Evolutionary conservation across 768 basidiomycete genomes (phyloP), one percentile per base, ranked within the genome.

Genomic region (Myochromella boudieri): DNA sequence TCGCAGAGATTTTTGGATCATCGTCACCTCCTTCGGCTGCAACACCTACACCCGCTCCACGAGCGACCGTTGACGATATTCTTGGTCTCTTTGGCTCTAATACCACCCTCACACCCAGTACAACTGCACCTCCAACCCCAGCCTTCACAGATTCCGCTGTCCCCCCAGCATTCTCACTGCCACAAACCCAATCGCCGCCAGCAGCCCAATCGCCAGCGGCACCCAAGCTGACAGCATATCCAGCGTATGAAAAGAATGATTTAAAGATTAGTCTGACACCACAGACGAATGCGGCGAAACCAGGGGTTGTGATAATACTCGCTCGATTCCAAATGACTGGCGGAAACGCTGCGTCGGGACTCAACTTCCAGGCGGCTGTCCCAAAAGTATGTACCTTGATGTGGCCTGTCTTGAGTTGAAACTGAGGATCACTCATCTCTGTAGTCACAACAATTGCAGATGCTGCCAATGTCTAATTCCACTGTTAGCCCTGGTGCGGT

Each of bases 361-460:
- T 99, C 37, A 93, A 85, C 60, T 97, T 99, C 74, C 97, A 98
- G 64, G 97, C 94, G 31, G 97, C 95, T 6, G 95, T 99, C 6
- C 95, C 95, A 3, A 95, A 92, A 79, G 94, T 92, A 50, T 21
- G 48, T 45, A 21, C 48, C 64, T 44, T 34, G 14, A 6, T 34
- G 33, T 34, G 28, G 6, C 14, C 33, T 34, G 6, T 12, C 6
- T 34, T 34, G 14, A 17, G n/a, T 14, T 34, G 6, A 6, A 6
- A 15, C 7, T n/a, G 6, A 9, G 26, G n/a, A n/a, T 38, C 29
- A 22, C 28, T 22, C 14, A 29, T 38, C 25, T 46, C 37, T 46
- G 2, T 60, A 98, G 92, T 90, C 94, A 0, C 95, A 97, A 68
- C 94, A 97, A 63, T 66, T 99, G 46, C 95, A 97, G 65, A 99